Evolutionary conservation across 768 basidiomycete genomes (phyloP).

Genomic region (Calocybe cyanea): DNA sequence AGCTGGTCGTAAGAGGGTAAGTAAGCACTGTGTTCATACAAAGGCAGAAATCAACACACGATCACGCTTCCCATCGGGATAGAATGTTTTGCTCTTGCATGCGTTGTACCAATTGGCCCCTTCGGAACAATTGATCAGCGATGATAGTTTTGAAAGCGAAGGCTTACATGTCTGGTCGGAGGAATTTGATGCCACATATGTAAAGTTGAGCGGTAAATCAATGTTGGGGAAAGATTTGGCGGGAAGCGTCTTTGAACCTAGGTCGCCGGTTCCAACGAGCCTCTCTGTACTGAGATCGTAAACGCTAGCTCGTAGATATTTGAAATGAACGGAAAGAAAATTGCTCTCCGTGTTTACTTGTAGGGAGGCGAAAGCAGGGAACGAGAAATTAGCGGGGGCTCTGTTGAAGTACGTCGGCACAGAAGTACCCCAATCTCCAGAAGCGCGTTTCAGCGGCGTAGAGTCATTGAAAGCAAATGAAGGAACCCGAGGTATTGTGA

Average conservation of each 20-base stretch:
- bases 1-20: constrained; percentile 29
- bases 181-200: constrained; percentile 74
- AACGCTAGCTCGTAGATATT: constrained; percentile 59
- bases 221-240: constrained; percentile 66
- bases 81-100: constrained; percentile 60
- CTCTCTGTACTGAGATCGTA: constrained; percentile 66
- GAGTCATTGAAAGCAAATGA: constrained; percentile 55
- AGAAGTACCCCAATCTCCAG: constrained; percentile 51
- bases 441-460: constrained; percentile 57
- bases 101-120: constrained; percentile 76
- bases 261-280: constrained; percentile 64
- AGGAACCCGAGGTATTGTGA: constrained; percentile 84
- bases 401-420: constrained; percentile 67
- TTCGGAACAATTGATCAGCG: constrained; percentile 22
- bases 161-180: constrained; percentile 76
- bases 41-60: constrained; percentile 38
- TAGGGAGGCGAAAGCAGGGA: constrained; percentile 72
- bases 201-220: constrained; percentile 76
- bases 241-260: constrained; percentile 55
- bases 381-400: constrained; percentile 85
- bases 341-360: constrained; percentile 74
- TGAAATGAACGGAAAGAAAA: constrained; percentile 75
- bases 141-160: constrained; percentile 3
- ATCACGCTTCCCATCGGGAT: constrained; percentile 47
- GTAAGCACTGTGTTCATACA: constrained; percentile 1